Conservation (phyloP, 768 basidiomycete species). For the Tephrocybe sp. region DNA sequence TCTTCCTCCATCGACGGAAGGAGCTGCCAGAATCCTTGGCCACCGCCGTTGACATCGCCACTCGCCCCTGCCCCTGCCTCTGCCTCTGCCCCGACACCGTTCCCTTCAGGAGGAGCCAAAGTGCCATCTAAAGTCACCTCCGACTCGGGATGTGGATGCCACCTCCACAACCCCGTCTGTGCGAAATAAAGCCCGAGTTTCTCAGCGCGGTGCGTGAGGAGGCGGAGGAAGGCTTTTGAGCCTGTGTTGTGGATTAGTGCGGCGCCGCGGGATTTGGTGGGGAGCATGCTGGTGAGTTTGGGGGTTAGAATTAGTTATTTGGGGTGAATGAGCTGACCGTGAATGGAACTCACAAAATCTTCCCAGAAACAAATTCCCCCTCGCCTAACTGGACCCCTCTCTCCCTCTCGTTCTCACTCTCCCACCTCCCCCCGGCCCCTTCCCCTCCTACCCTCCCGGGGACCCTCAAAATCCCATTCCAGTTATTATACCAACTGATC, state of each 20-base stretch:
- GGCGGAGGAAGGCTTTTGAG: conserved; percentile 43
- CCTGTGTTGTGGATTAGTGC: conserved; percentile 57
- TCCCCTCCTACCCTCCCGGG: conserved; percentile 28
- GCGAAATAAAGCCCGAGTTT: conserved; percentile 49
- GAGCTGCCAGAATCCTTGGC: conserved; percentile 42
- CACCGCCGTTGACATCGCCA: not conserved
- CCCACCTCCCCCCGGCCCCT: conserved; percentile 13
- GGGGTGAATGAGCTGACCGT: not conserved
- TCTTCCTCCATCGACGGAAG: conserved; percentile 42
- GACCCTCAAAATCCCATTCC: conserved; percentile 52
- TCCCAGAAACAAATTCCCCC: conserved; percentile 33
- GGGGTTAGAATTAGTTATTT: no score
- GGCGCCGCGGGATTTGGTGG: conserved; percentile 48
- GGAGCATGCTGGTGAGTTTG: conserved; percentile 32
- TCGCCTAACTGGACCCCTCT: conserved; percentile 22
- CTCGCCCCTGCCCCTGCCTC: not conserved
- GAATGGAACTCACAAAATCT: not conserved
- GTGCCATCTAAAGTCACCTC: no score
- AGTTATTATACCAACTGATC: conserved; percentile 29
- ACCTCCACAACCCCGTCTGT: conserved; percentile 65
- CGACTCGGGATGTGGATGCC: conserved; percentile 23
- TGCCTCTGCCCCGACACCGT: not conserved
- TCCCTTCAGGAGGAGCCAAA: no score
- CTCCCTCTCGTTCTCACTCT: conserved; percentile 21
- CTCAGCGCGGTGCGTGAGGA: conserved; percentile 39